A percentile compares a stretch with the other conserved stretches of the same genome.
Evolutionary conservation across 169 alveolate species (phyloP).

Genomic region (Plasmodium blacklocki): DNA sequence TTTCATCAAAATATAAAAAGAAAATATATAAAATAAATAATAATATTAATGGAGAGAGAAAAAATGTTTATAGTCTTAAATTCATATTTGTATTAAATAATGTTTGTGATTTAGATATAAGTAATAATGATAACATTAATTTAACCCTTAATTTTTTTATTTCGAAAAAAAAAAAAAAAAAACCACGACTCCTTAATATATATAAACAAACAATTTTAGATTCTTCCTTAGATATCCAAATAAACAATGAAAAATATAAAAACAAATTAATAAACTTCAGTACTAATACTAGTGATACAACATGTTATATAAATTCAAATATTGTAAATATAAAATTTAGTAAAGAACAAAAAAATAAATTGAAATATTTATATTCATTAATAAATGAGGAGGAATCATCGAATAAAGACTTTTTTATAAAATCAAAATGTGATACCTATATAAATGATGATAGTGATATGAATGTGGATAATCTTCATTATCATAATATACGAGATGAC

Average conservation of each 20-base stretch:
- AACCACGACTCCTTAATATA: conserved; percentile 16
- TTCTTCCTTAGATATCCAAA: conserved; percentile 35
- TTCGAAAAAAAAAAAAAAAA: conserved; percentile 37
- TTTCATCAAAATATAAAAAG: neutral
- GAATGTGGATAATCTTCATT: neutral
- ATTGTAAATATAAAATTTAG: neutral
- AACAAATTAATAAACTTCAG: conserved; percentile 19
- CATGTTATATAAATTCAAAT: conserved; percentile 46
- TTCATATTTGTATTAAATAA: conserved; percentile 54
- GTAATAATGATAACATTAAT: conserved; percentile 14
- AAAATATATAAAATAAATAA: conserved; percentile 7
- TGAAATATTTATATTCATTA: too few relatives aligned
- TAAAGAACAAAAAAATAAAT: too few relatives aligned
- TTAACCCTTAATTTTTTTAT: conserved; percentile 32
- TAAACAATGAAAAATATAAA: conserved; percentile 16
- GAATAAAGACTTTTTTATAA: neutral
- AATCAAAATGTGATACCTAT: neutral
- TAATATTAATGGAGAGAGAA: conserved; percentile 1
- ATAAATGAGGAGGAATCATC: neutral
- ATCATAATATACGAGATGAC: neutral
- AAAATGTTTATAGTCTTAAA: conserved; percentile 21
- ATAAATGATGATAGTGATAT: neutral
- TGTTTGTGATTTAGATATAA: conserved; percentile 1
- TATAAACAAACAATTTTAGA: conserved; percentile 29
- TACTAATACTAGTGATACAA: conserved; percentile 8